Evolutionary conservation across 306 rosid species (phyloP).

Genomic region (Carpinus fangiana): DNA sequence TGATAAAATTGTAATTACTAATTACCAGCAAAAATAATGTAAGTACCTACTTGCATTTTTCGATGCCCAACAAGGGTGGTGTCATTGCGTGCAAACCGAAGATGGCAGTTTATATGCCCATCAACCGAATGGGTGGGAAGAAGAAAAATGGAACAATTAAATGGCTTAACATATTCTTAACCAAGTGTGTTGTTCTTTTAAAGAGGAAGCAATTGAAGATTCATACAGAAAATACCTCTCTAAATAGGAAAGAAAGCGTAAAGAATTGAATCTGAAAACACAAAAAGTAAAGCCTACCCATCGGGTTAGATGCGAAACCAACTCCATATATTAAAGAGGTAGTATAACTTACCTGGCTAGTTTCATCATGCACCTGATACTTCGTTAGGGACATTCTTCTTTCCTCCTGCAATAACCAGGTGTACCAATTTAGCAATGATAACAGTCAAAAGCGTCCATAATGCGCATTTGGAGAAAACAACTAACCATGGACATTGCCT

Average conservation of each 20-base stretch:
- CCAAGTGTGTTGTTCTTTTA: conserved; percentile 29
- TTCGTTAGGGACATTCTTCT: conserved; percentile 86
- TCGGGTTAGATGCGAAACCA: conserved; percentile 74
- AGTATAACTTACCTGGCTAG: conserved; percentile 99
- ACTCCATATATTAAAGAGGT: conserved; percentile 63
- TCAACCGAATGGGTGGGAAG: conserved; percentile 48
- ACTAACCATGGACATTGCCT: conserved; percentile 99
- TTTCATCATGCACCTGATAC: conserved; percentile 99
- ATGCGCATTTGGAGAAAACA: background rate
- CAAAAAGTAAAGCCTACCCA: conserved; percentile 73
- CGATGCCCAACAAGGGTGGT: conserved; percentile 70
- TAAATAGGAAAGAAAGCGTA: conserved; percentile 45
- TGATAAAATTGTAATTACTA: conserved; percentile 48
- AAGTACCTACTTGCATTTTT: conserved; percentile 80
- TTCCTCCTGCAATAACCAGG: conserved; percentile 77
- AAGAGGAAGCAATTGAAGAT: conserved; percentile 19
- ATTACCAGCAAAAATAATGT: conserved; percentile 47
- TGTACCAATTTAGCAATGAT: conserved; percentile 22
- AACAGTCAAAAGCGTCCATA: background rate
- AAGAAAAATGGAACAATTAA: conserved; percentile 35
- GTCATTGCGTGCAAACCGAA: conserved; percentile 64
- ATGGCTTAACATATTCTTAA: conserved; percentile 34
- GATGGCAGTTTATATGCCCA: conserved; percentile 53
- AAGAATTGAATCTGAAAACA: conserved; percentile 38
- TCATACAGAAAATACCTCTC: conserved; percentile 51